Evolutionary conservation across 1,284 basidiomycete genomes (phyloP), one percentile per base, ranked within the genome.

Genomic region (Ganoderma leucocontextum): DNA sequence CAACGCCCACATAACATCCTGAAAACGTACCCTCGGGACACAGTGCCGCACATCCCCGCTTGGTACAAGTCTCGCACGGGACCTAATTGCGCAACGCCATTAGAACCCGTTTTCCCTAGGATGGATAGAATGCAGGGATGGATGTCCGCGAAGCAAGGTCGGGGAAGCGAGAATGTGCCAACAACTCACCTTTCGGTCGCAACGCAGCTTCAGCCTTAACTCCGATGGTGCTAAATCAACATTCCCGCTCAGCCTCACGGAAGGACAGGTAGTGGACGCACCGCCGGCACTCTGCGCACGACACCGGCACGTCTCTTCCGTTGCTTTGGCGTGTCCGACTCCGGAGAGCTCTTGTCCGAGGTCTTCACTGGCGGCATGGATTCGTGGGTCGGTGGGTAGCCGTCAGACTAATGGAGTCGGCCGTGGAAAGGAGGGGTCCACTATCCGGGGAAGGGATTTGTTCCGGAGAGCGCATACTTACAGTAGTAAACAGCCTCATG

Each of bases 251-350:
- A 60, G 42, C 49, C 61, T 59, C 62, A 49, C 10, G n/a, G 52
- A 58, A 44, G 39, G 17, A 66, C 52, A 49, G 61, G 39, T 60
- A 25, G 64, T 61, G 65, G 58, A 68, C 68, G 41, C 69, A 86
- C 86, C 86, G 82, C 71, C 91, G 83, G 78, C 91, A 93, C 80
- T 93, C 91, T 8, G 90, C 90, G 75, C 91, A 92, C 35, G 89
- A 89, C 3, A 91, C 90, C 5, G 90, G 89, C 10, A 82, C 82
- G 85, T 60, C 83, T 82, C 67, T 82, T 81, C 58, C 83, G 65
- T 63, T 74, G 77, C 64, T 77, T 78, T 33, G 72, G 72, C 64
- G 75, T 74, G 25, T 74, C 74, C 44, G 63, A 62, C 6, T 68
- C 69, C 3, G 65, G 67, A 42, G 58, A 60, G 17, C 60, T 62